These are phyloP conservation scores for Lycium barbarum DNA, from an alignment of 257 asterid species.

Conservation along the genomic window DNA sequence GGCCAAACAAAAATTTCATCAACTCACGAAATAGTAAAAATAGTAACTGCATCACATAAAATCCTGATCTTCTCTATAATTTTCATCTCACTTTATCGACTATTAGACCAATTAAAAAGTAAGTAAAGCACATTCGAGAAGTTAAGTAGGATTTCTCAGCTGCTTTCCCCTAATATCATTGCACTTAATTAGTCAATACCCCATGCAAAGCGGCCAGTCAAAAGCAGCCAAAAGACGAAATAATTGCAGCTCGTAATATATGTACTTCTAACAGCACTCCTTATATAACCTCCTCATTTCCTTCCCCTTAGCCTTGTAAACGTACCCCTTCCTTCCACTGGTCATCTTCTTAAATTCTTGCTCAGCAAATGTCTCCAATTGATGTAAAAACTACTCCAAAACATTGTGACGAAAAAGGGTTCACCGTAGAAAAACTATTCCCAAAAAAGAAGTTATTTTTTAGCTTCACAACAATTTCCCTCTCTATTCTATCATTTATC, in stretches of 20 bases:
- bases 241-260: conserved; percentile 47
- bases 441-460: conserved; percentile 61
- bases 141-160: background rate
- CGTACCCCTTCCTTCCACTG: conserved; percentile 7
- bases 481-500: conserved; percentile 68
- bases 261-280: conserved; percentile 17
- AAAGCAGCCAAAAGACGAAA: conserved; percentile 49
- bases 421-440: conserved; percentile 33
- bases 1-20: no score
- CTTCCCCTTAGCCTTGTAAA: conserved; percentile 38
- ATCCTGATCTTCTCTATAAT: background rate
- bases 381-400: conserved; percentile 78
- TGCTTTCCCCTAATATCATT: background rate
- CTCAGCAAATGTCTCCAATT: conserved; percentile 70
- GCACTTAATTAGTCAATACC: background rate
- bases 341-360: conserved; percentile 26
- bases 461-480: conserved; percentile 59
- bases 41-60: no score
- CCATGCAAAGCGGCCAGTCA: conserved; percentile 42
- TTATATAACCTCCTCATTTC: conserved; percentile 40
- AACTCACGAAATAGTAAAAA: no score
- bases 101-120: background rate
- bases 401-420: conserved; percentile 72
- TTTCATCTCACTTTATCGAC: background rate
- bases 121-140: background rate